Base-by-base conservation (phyloP, 2,329 filamentous ascomycete species). In the Calonectria montana region DNA sequence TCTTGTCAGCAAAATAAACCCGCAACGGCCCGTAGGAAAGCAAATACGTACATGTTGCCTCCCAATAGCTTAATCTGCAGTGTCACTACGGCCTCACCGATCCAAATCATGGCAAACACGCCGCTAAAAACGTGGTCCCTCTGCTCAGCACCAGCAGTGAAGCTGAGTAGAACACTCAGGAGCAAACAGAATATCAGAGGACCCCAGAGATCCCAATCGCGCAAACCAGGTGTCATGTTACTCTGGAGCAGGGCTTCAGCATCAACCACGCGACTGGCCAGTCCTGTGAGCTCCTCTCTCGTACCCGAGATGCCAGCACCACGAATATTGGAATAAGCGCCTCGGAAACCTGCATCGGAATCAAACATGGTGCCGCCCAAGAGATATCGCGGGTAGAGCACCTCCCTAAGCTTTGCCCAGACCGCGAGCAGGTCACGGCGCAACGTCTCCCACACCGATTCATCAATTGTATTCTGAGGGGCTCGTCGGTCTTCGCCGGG, bases 191-290 rank as follows among this genome's bases (percentile, higher is more conserved):
- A 99, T 75, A 99, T 92, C 69, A 99, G 87, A 41, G 97, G 97
- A 0, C 97, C 97, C 97, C 97, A 99, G 64, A 99, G 90, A 88
- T 99, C 97, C 97, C 97, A 99, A 85, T 99, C 96, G 73, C 96
- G 88, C 80, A 98, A 86, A 1, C 96, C 96, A 64, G 97, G 94
- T 76, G 93, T 96, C 94, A 98, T 97, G 81, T 90, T 90, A 76
- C 89, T 91, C 82, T 90, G 88, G 45, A 92, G 84, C 76, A 93
- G 82, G 45, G 86, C 82, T 81, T 93, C 91, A n/a, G 90, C 84
- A 82, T 93, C 91, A 84, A 92, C 86, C 76, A 91, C 89, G 50
- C 91, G 85, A 53, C 89, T 90, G 7, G 91, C 91, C 63, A 93
- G 82, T 1, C 90, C 89, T 0, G 88, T 88, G 53, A 93, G 84